phyloP scores from a whole-genome alignment of 1,284 basidiomycete genomes.

The Leucoagaricus sp. region DNA sequence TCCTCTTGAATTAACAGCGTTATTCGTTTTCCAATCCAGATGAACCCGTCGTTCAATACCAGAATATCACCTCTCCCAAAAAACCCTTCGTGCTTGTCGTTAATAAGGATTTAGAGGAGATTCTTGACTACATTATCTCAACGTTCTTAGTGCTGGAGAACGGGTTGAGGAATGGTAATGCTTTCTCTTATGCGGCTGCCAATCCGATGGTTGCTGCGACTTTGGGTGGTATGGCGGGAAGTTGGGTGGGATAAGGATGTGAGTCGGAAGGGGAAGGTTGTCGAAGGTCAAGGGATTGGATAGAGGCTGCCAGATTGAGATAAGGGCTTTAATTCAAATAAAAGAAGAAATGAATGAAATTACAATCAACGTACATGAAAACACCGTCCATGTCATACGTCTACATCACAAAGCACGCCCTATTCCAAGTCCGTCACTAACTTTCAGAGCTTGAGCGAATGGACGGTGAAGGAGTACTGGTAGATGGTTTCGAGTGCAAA shows the following conservation, averaged over 20 bases:
- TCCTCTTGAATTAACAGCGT: constrained; percentile 8
- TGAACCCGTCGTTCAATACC: constrained; percentile 16
- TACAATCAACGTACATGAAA: background rate
- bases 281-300: too few species aligned
- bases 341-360: background rate
- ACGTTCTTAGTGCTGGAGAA: constrained; percentile 19
- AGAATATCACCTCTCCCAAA: constrained; percentile 4
- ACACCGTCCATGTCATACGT: background rate
- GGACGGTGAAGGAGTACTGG: too few species aligned
- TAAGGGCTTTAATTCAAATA: background rate
- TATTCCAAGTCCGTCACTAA: too few species aligned
- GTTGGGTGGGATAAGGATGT: too few species aligned
- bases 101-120: constrained; percentile 6
- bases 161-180: constrained; percentile 15
- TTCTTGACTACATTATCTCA: constrained; percentile 18
- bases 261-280: too few species aligned
- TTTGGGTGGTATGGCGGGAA: too few species aligned
- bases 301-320: too few species aligned
- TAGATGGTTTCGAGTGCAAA: too few species aligned
- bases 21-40: constrained; percentile 14
- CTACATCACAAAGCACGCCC: too few species aligned
- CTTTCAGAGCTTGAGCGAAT: too few species aligned
- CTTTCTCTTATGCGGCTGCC: too few species aligned
- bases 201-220: too few species aligned
- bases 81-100: constrained; percentile 14